Base-by-base conservation (phyloP, 768 basidiomycete genomes). In the Leucocoprinus sp. region DNA sequence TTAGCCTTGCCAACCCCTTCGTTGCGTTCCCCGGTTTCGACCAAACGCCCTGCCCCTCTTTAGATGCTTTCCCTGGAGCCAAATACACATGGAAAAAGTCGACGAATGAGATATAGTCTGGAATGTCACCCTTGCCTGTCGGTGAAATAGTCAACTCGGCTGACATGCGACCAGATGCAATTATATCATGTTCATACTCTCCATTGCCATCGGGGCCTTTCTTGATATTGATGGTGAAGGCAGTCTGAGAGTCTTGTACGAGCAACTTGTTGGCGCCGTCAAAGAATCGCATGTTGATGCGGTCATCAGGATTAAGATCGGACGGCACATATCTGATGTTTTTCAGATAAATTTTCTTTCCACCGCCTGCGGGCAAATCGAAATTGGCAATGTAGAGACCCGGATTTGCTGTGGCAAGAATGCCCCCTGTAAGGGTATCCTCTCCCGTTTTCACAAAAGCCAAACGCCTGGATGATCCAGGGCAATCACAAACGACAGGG, bases 21-120 rank as follows among this genome's bases (percentile, higher is more conserved):
- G 82, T 80, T 2, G 82, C 75, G 54, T 82, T 81, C 0, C 69
- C 78, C 8, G 84, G 84, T 54, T 76, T 82, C 37, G 81, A 80
- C 82, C 82, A 86, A 11, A 86, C 63, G 1, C 67, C 60, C 33
- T 70, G 67, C 4, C 59, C 65, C 14, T 69, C 54, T 34, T 68
- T 62, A 14, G 74, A 54, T 5, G 63, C 51, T 17, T 61, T 54
- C 1, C 70, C 70, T 11, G 73, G 65, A 0, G 68, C 74, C 47
- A 77, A 58, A 57, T 84, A 83, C 0, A 87, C 75, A 53, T 87
- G 73, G 62, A 71, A 76, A 56, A 79, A 76, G 52, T 86, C 83
- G 9, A 83, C 74, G 50, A 87, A 82, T 0, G 82, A 84, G 11
- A 78, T 67, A 29, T 68, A 62, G 3, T 60, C 58, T 5, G 65